Base-by-base conservation (phyloP, 129 eudicot genomes). In the Logfia minima region DNA sequence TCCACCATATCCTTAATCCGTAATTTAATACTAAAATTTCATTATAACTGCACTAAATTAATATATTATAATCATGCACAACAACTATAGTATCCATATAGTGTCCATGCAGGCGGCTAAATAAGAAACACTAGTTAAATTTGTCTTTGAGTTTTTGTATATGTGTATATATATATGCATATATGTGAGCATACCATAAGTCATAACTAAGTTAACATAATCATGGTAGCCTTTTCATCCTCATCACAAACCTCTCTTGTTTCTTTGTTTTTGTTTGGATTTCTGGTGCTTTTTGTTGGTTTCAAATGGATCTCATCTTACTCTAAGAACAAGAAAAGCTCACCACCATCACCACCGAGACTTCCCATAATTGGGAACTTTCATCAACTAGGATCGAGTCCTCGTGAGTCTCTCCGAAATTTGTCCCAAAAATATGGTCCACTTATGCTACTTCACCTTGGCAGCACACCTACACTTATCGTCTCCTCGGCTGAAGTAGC, bases 301-400 rank as follows among this genome's bases (percentile, higher is more conserved):
- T 41, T 61, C 41, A 74, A 74, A 74, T 74, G 78, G 78, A 23
- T 62, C 23, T 74, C 59, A 16, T 73, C 22, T 34, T 39, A 16
- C 9, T 37, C 70, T 23, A 74, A 74, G 24, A 26, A 56, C 4
- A 56, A 31, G 13, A 83, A 83, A 64, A 62, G 29, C 28, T 24
- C 62, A 61, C 92, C 92, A 18, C 92, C 92, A 29, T 88, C 90
- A n/a, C 92, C 90, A 8, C 70, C 28, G 62, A 76, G 66, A 78
- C 83, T 88, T 32, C 90, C 92, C 5, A 45, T 88, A 4, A 75
- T 88, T 17, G 92, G 92, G 34, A 88, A 85, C 66, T 66, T 88
- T 41, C 90, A 86, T 77, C 93, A 88, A 53, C 72, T 88, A 1
- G 86, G 88, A 56, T n/a, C 51, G 16, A 34, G 21, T 61, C 81